Evolutionary conservation across 441 rosid species (phyloP).

Genomic region (Manihot esculenta): DNA sequence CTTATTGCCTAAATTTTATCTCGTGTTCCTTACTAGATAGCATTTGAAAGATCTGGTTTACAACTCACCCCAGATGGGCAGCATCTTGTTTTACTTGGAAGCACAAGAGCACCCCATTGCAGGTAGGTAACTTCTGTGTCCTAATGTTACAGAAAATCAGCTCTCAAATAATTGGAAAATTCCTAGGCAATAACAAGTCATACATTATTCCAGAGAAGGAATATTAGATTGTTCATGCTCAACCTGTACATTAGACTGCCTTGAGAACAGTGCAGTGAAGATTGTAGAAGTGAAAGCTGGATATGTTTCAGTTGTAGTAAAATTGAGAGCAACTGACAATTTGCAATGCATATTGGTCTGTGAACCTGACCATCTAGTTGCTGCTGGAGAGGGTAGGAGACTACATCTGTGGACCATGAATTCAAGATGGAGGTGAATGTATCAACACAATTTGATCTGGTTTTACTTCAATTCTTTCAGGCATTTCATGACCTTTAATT

Average conservation of each 20-base stretch:
- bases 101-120: conserved; percentile 75
- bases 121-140: conserved; percentile 47
- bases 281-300: conserved; percentile 70
- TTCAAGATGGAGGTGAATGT: conserved; percentile 73
- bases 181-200: conserved; percentile 19
- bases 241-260: conserved; percentile 56
- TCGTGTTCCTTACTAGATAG: conserved; percentile 43
- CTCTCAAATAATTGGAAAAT: conserved; percentile 1
- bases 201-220: conserved; percentile 53
- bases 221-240: conserved; percentile 70
- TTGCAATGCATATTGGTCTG: conserved; percentile 63
- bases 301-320: conserved; percentile 62
- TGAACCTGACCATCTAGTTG: conserved; percentile 58
- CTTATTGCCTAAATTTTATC: conserved; percentile 16
- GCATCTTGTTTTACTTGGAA: conserved; percentile 60
- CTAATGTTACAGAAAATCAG: conserved; percentile 15
- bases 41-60: conserved; percentile 53
- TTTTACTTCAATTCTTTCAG: conserved; percentile 18
- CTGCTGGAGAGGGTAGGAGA: conserved; percentile 68
- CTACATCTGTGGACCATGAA: conserved; percentile 83
- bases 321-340: conserved; percentile 48
- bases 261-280: conserved; percentile 54
- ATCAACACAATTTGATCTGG: conserved; percentile 1
- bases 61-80: conserved; percentile 76
- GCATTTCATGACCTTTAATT: conserved; percentile 4